Conservation (phyloP, 2,329 filamentous ascomycete species). For the Meredithiella fracta region DNA sequence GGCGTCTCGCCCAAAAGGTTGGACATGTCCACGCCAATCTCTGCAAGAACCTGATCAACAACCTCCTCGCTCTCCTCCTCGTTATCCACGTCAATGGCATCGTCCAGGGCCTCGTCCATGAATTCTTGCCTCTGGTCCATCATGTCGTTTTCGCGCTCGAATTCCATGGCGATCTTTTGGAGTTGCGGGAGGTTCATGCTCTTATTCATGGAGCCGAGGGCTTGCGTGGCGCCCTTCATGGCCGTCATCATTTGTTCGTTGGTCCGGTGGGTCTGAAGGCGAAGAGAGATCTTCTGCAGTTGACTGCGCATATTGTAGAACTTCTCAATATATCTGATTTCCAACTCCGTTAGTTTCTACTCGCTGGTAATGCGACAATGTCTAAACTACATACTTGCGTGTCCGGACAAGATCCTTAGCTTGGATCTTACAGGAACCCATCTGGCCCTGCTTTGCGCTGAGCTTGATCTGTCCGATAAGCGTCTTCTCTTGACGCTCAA, state of each 20-base stretch:
- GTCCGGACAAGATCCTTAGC: slow-evolving; percentile 93
- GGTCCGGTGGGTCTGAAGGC: slow-evolving; percentile 93
- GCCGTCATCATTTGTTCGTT: slow-evolving; percentile 99
- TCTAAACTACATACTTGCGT: slow-evolving; percentile 41
- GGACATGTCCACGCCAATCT: slow-evolving; percentile 86
- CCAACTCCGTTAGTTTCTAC: neutral
- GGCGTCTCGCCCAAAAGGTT: slow-evolving; percentile 71
- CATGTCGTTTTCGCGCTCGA: slow-evolving; percentile 95
- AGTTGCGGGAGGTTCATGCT: slow-evolving; percentile 94
- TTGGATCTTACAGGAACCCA: slow-evolving; percentile 97
- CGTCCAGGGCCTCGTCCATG: slow-evolving; percentile 98
- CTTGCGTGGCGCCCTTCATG: slow-evolving; percentile 92
- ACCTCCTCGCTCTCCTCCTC: slow-evolving; percentile 96
- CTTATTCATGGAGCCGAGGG: slow-evolving; percentile 90
- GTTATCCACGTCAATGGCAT: slow-evolving; percentile 75
- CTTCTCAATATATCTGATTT: slow-evolving; percentile 72
- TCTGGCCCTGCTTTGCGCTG: slow-evolving; percentile 93
- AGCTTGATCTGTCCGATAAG: slow-evolving; percentile 93
- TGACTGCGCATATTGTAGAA: slow-evolving; percentile 98
- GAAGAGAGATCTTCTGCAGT: slow-evolving; percentile 83
- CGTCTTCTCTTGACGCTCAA: slow-evolving; percentile 98
- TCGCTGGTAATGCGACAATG: neutral
- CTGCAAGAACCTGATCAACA: slow-evolving; percentile 88
- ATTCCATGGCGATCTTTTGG: slow-evolving; percentile 96
- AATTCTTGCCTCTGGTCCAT: slow-evolving; percentile 99